Evolutionary conservation across 2,329 filamentous ascomycete genomes (phyloP).

Genomic region (Diaporthe citri): DNA sequence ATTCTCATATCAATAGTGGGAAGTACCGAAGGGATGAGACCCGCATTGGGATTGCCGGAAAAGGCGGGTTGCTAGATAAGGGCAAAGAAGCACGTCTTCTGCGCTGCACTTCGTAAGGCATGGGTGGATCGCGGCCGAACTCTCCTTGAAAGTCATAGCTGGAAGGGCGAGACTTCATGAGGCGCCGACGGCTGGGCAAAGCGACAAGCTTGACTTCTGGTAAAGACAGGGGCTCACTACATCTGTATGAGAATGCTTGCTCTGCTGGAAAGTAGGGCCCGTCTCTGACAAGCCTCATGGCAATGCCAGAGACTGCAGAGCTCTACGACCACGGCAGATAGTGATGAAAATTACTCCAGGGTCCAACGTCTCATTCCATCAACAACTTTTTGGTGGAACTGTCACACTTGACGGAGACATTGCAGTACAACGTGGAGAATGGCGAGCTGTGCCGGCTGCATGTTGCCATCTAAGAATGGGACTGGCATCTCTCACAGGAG

Average conservation of each 20-base stretch:
- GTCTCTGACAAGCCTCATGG: not conserved
- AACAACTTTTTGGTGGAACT: not conserved
- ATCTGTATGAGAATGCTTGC: slow-evolving; percentile 39
- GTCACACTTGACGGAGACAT: not conserved
- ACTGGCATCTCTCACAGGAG: not conserved
- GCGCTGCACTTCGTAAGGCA: not conserved
- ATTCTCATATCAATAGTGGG: not conserved
- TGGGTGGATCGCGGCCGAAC: not conserved
- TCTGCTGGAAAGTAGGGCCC: not conserved
- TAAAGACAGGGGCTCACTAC: slow-evolving; percentile 33
- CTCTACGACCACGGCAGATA: not conserved
- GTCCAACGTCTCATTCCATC: not conserved
- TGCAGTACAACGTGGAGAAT: not conserved
- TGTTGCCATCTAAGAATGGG: not conserved
- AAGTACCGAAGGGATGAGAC: slow-evolving; percentile 36
- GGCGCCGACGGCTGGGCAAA: slow-evolving; percentile 29
- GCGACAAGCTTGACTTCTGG: slow-evolving; percentile 18
- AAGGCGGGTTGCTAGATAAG: slow-evolving; percentile 39
- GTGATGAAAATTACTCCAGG: not conserved
- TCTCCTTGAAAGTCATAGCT: slow-evolving; percentile 17
- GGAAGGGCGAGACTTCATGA: slow-evolving; percentile 27
- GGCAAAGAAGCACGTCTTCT: slow-evolving; percentile 37
- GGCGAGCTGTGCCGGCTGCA: not conserved
- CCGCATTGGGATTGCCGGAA: slow-evolving; percentile 16
- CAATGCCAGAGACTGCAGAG: not conserved